Evolutionary conservation across 768 basidiomycete species (phyloP), one percentile per base, ranked within the genome.

Genomic region (Suillus cothurnatus): DNA sequence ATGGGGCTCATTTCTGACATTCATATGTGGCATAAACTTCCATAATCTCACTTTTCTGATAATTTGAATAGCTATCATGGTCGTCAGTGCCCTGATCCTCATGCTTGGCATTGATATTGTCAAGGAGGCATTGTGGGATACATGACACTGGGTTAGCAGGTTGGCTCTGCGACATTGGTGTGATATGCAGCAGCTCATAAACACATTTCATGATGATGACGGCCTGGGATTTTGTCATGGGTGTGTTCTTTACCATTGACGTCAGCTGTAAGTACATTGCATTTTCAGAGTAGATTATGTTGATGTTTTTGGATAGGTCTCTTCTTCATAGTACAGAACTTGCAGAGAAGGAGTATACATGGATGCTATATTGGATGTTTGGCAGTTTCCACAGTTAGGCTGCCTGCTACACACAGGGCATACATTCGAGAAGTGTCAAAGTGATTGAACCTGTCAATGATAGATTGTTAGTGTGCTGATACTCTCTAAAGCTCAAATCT

Each of bases 61-160:
- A 31, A 19, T 59, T 41, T 31, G 6, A 31, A 8, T 66, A 96
- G 94, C 95, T 64, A 90, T 98, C 36, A 89, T 94, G 86, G 89
- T 97, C 6, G 95, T 98, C 17, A 89, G 90, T 0, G 89, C 94
- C 2, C 81, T 99, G 62, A 98, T 99, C 67, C 96, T 95, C 69
- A 95, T 97, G 11, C 84, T 99, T 38, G 97, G 96, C 0, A 86
- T 98, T 60, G 97, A 99, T 69, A 87, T 99, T 43, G 87, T 94
- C 47, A 97, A 96, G 71, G 97, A 98, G 76, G 96, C 97, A 0
- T 74, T 98, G 11, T 99, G 96, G 96, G 97, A 99, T 78, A 96
- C 96, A 12, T 81, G 94, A 55, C 86, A 93, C 77, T 88, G 95
- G 19, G 94, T 94, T 26, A 95, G 88, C 82, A 81, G 84, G 84